A percentile compares a stretch with the other conserved stretches of the same genome.
Conservation (phyloP, 1,284 basidiomycete genomes). For the Calocybe gambosa region DNA sequence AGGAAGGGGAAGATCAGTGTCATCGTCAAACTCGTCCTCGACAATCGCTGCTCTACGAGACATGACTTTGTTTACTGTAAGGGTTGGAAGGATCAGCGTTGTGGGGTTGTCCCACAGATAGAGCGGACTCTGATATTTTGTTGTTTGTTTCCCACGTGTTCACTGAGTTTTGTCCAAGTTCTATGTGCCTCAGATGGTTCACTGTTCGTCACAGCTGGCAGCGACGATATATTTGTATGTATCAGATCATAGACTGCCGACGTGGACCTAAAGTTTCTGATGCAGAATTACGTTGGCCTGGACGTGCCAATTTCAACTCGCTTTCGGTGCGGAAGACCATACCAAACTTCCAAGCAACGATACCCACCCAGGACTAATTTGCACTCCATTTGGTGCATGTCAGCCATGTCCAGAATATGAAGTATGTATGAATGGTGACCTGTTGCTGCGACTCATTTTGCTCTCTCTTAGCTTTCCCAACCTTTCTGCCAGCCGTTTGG, state of each 20-base stretch:
- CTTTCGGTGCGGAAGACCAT: slow-evolving; percentile 10
- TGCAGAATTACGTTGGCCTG: slow-evolving; percentile 15
- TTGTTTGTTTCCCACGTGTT: slow-evolving; percentile 20
- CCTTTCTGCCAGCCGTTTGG: slow-evolving; percentile 91
- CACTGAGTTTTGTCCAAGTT: slow-evolving; percentile 12
- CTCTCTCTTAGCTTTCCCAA: slow-evolving; percentile 57
- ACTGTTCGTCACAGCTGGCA: slow-evolving; percentile 25
- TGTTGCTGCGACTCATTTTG: slow-evolving; percentile 4
- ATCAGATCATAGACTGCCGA: background rate
- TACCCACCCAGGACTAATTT: slow-evolving; percentile 40
- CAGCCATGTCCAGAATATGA: slow-evolving; percentile 77
- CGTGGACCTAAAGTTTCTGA: background rate
- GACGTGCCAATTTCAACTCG: slow-evolving; percentile 10
- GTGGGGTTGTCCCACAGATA: slow-evolving; percentile 6
- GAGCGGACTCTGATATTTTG: slow-evolving; percentile 8
- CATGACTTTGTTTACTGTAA: slow-evolving; percentile 36
- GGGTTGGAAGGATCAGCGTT: slow-evolving; percentile 14
- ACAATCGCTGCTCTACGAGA: slow-evolving; percentile 54
- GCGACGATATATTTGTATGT: slow-evolving; percentile 28
- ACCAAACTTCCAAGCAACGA: slow-evolving; percentile 18
- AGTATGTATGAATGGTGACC: slow-evolving; percentile 40
- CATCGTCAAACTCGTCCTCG: slow-evolving; percentile 78
- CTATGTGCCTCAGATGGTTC: slow-evolving; percentile 32
- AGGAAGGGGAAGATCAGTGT: slow-evolving; percentile 76
- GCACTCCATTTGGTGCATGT: slow-evolving; percentile 75